Base-by-base conservation (phyloP, 2,329 filamentous ascomycete species). In the Periconia sp. region DNA sequence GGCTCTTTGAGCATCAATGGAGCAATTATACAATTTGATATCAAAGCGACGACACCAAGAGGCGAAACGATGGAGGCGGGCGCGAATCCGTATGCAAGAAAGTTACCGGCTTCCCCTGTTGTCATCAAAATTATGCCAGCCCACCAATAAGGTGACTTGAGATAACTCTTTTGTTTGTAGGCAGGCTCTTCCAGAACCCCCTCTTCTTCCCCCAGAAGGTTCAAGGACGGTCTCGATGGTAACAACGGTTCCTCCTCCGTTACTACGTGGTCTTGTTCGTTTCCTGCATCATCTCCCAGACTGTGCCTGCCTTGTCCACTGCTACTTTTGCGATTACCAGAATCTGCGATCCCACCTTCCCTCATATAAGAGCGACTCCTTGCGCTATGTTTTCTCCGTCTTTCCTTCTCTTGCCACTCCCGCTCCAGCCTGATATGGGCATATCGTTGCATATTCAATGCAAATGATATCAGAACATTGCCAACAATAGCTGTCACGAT, bases 11-110 rank as follows among this genome's bases (percentile, higher is more conserved):
- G 87, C 80, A 99, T 87, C 57, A 94, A 86, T 0, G 94, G 94
- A 2, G 94, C 94, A 70, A 99, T 96, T 55, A 99, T 85, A 74
- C 94, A 99, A 76, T 99, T 99, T 43, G 92, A 96, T 44, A 99
- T 87, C 57, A 99, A 80, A 2, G 94, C 94, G 13, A 99, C 94
- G n/a, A 99, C 94, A 10, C 94, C 94, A 6, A 99, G 81, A 0
- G 94, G 94, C 33, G 92, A 97, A 41, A 99, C 94, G 65, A 99
- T 97, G 14, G 94, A 97, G 8, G 94, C 94, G 3, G 94, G 94
- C 30, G 94, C 94, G 72, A 99, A 99, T 20, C 94, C 94, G 69
- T 99, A 99, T 0, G 94, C 94, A 58, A 99, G 78, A 69, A 99
- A 99, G 73, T 99, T 99, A 48, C 94, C 94, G 69, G 90, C 88